phyloP scores from a whole-genome alignment of 2,329 filamentous ascomycete species.

The Colletotrichum phormii region DNA sequence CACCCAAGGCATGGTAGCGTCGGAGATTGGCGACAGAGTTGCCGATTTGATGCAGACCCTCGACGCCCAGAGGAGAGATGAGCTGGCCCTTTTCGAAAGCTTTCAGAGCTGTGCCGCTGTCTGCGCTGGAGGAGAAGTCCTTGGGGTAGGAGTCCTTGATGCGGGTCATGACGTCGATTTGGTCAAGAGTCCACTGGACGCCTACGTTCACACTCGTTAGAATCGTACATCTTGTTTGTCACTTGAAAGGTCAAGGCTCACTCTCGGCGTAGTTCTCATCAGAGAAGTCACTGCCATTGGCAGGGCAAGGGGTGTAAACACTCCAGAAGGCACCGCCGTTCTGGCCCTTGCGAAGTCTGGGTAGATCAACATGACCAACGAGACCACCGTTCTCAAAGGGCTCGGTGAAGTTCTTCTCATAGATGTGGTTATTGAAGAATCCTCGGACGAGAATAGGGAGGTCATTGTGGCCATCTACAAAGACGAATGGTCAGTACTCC shows the following conservation, averaged over 20 bases:
- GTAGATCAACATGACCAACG: slow-evolving; percentile 80
- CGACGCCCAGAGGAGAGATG: slow-evolving; percentile 83
- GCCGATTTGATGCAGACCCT: slow-evolving; percentile 93
- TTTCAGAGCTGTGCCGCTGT: slow-evolving; percentile 70
- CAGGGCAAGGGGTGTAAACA: slow-evolving; percentile 83
- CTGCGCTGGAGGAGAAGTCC: slow-evolving; percentile 74
- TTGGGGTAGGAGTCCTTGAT: slow-evolving; percentile 73
- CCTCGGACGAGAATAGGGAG: slow-evolving; percentile 79
- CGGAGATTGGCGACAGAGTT: slow-evolving; percentile 84
- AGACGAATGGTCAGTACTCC: background rate
- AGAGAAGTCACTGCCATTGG: slow-evolving; percentile 78
- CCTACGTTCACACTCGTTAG: slow-evolving; percentile 48
- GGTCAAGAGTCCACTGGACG: slow-evolving; percentile 76
- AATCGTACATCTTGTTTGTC: too few species aligned
- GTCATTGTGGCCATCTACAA: slow-evolving; percentile 88
- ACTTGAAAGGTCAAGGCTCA: slow-evolving; percentile 49
- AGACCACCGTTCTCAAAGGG: slow-evolving; percentile 79
- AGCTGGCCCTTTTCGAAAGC: slow-evolving; percentile 73
- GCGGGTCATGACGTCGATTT: slow-evolving; percentile 79
- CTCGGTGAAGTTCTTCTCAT: slow-evolving; percentile 77
- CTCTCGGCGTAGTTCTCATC: slow-evolving; percentile 77
- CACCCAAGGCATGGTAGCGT: slow-evolving; percentile 80
- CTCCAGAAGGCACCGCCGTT: slow-evolving; percentile 95
- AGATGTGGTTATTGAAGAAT: slow-evolving; percentile 81
- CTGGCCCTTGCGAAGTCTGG: slow-evolving; percentile 76